A percentile compares a stretch with the other conserved stretches of the same genome.
These are phyloP conservation scores for Penicillium sp. DNA, from an alignment of 2,329 filamentous ascomycete species.

Conservation along the genomic window DNA sequence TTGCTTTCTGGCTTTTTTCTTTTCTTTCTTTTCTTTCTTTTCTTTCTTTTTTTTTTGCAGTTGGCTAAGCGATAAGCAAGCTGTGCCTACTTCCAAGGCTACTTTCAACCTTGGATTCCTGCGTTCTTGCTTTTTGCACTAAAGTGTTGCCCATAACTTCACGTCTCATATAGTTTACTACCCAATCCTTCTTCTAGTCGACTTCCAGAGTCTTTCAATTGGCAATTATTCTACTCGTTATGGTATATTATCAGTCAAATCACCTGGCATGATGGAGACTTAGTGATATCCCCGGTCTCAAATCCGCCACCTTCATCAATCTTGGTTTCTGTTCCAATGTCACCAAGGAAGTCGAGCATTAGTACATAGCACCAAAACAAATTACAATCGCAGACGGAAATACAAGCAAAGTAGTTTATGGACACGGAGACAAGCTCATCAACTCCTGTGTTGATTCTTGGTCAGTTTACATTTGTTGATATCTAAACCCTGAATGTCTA, in stretches of 20 bases:
- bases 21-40: too few relatives aligned
- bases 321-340: too few relatives aligned
- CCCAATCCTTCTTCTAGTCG: not conserved
- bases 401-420: not conserved
- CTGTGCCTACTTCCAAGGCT: not conserved
- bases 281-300: too few relatives aligned
- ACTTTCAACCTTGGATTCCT: not conserved
- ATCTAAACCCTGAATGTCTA: not conserved
- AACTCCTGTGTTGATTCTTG: not conserved
- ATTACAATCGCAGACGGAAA: too few relatives aligned
- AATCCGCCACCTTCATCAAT: too few relatives aligned
- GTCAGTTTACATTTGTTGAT: not conserved
- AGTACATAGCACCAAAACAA: too few relatives aligned
- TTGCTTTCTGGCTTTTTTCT: too few relatives aligned
- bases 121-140: not conserved
- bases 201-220: not conserved
- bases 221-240: too few relatives aligned
- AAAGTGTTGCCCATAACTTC: not conserved
- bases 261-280: too few relatives aligned
- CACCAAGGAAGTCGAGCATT: too few relatives aligned
- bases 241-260: too few relatives aligned
- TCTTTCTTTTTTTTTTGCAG: too few relatives aligned
- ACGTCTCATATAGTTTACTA: not conserved
- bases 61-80: not conserved
- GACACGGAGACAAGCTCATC: not conserved